phyloP scores from a whole-genome alignment of 2,329 filamentous ascomycete species.

The Huntiella moniliformis region DNA sequence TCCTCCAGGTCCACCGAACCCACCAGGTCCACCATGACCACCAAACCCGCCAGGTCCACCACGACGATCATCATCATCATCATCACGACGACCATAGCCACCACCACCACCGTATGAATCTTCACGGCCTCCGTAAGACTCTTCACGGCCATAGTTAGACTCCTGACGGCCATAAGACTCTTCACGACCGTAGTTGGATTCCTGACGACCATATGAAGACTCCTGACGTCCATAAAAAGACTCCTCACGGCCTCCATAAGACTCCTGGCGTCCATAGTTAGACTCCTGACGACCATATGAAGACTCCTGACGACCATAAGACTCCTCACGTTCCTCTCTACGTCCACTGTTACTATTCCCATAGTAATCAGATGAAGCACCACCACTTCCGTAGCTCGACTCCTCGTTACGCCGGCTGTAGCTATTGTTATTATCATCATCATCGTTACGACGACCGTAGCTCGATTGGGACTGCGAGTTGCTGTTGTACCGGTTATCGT shows the following conservation, averaged over 20 bases:
- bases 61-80: conserved; percentile 12
- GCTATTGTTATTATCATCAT: conserved; percentile 5
- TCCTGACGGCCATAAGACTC: conserved; percentile 12
- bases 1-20: conserved; percentile 1
- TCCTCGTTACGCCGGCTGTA: conserved; percentile 3
- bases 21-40: conserved; percentile 9
- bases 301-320: conserved; percentile 26
- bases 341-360: conserved; percentile 31
- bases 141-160: conserved; percentile 11
- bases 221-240: conserved; percentile 26
- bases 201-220: conserved; percentile 13
- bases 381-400: conserved; percentile 3
- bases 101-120: conserved; percentile 15
- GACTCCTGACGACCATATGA: conserved; percentile 17
- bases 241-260: conserved; percentile 10
- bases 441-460: conserved; percentile 6
- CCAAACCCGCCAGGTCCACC: conserved; percentile 1
- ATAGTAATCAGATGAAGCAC: conserved; percentile 30
- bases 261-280: conserved; percentile 15
- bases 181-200: conserved; percentile 16
- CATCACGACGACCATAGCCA: conserved; percentile 15
- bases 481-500: conserved; percentile 6
- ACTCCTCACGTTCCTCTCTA: conserved; percentile 5
- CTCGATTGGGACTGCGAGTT: background rate
- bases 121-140: conserved; percentile 14